Percentiles rank a stretch among this genome's conserved stretches.
Evolutionary conservation across 2,329 filamentous ascomycete species (phyloP).

Genomic region (Drechslerella coelobrocha): DNA sequence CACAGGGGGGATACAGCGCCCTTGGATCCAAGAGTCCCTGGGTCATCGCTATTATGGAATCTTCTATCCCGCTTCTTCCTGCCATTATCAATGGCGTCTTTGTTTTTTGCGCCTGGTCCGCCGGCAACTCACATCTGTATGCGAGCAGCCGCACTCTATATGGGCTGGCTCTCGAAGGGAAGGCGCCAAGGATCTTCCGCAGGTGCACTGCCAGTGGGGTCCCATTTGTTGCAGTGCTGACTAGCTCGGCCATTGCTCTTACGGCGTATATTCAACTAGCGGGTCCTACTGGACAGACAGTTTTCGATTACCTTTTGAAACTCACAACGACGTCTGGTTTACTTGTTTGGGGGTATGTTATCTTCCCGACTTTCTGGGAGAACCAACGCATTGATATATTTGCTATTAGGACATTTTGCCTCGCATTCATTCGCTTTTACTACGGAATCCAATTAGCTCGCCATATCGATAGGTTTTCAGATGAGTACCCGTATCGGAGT

Average conservation of each 20-base stretch:
- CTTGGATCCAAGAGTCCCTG: conserved; percentile 63
- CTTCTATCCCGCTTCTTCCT: conserved; percentile 71
- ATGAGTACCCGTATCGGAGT: conserved; percentile 47
- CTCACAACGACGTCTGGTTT: conserved; percentile 69
- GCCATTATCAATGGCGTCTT: conserved; percentile 79
- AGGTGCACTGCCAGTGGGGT: conserved; percentile 63
- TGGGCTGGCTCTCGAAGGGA: conserved; percentile 67
- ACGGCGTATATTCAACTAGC: conserved; percentile 68
- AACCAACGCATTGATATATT: conserved; percentile 65
- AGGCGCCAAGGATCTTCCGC: conserved; percentile 67
- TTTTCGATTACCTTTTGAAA: conserved; percentile 71
- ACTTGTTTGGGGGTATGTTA: conserved; percentile 65
- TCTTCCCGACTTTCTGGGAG: conserved; percentile 63
- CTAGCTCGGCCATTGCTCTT: conserved; percentile 65
- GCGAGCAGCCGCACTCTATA: conserved; percentile 68
- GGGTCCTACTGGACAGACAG: conserved; percentile 65
- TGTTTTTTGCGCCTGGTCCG: conserved; percentile 73
- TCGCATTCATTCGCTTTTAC: conserved; percentile 50
- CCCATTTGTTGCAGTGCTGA: conserved; percentile 67
- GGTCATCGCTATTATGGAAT: conserved; percentile 74
- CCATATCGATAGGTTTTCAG: conserved; percentile 47
- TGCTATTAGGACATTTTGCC: conserved; percentile 39
- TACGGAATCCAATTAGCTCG: conserved; percentile 48
- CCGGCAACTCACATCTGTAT: conserved; percentile 71
- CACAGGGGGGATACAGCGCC: conserved; percentile 53